Percentiles rank a stretch among this genome's conserved stretches.
Conservation (phyloP, 495 filamentous ascomycete genomes). For the Glonium stellatum region DNA sequence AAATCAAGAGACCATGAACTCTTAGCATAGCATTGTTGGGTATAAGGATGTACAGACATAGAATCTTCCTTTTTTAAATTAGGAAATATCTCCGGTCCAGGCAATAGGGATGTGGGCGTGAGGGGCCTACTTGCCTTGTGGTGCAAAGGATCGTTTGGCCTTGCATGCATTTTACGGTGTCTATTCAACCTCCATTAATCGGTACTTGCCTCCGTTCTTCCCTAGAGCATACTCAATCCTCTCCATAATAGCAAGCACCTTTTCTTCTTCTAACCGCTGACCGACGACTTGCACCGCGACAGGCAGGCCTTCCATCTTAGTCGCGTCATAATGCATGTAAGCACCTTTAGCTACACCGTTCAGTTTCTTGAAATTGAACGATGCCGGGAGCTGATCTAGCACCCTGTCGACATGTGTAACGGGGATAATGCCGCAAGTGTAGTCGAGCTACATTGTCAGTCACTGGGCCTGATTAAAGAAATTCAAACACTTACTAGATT, state of each 20-base stretch:
- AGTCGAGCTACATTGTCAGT: constrained; percentile 56
- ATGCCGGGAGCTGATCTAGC: constrained; percentile 56
- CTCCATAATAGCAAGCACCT: constrained; percentile 80
- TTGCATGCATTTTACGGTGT: neutral
- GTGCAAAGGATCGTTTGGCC: neutral
- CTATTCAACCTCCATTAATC: constrained; percentile 54
- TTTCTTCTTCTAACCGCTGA: constrained; percentile 81
- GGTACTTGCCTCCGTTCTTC: constrained; percentile 54
- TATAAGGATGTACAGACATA: too few species aligned
- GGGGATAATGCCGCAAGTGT: constrained; percentile 76
- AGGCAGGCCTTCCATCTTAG: constrained; percentile 77
- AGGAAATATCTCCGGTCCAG: too few species aligned
- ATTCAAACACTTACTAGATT: constrained; percentile 54
- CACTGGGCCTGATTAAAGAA: neutral
- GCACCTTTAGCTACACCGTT: constrained; percentile 76
- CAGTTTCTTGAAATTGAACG: constrained; percentile 54
- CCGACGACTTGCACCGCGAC: constrained; percentile 85
- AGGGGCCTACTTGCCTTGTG: too few species aligned
- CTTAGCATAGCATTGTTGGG: too few species aligned
- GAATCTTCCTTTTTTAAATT: too few species aligned
- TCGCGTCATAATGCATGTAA: constrained; percentile 81
- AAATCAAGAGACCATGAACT: too few species aligned
- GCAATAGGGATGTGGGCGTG: too few species aligned
- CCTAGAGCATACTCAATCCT: constrained; percentile 66
- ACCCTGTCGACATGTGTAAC: constrained; percentile 73